Evolutionary conservation across 495 filamentous ascomycete species (phyloP), one percentile per base, ranked within the genome.

Genomic region (Lindgomyces ingoldianus): DNA sequence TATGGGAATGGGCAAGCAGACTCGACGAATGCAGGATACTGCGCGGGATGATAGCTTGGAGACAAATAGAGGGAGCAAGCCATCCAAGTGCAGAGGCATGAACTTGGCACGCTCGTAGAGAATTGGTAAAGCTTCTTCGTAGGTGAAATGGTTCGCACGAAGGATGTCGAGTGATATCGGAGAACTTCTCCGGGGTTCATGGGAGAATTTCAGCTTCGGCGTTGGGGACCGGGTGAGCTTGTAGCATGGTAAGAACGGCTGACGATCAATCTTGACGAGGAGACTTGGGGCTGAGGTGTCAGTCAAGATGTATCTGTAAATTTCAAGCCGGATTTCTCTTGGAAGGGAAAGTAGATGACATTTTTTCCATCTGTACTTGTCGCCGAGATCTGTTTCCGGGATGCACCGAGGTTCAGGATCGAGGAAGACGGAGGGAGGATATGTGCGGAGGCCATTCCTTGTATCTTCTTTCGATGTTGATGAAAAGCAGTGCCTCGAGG

Each of bases 81-180:
- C 61, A 45, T 56, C 61, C 14, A 57, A 22, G 26, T 69, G 60
- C 26, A 22, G 12, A 0, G 44, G 67, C 12, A 12, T 21, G 46
- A 69, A 69, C n/a, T 25, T 69, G 30, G 42, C 52, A 21, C 48
- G 14, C 4, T 16, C 2, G 47, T 70, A 70, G 6, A 70, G 63
- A 29, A 67, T 26, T 0, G 67, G 58, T 9, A 67, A 45, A 25
- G 67, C 67, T 57, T 70, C 67, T 26, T 51, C 21, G 19, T 70
- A 70, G 24, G 67, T 59, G 3, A 44, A 33, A 3, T 44, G 42
- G 29, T 48, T 60, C 1, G 30, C 52, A 4, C 19, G 39, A 3
- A 70, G 54, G 2, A 70, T 27, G 9, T 57, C n/a, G 8, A 58
- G 56, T 4, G 29, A 36, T 4, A 68, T 57, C 16, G 48, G 48